A percentile compares a stretch with the other conserved stretches of the same genome.
phyloP scores from a whole-genome alignment of 1,284 basidiomycete genomes.

The Cryptococcus neoformans region DNA sequence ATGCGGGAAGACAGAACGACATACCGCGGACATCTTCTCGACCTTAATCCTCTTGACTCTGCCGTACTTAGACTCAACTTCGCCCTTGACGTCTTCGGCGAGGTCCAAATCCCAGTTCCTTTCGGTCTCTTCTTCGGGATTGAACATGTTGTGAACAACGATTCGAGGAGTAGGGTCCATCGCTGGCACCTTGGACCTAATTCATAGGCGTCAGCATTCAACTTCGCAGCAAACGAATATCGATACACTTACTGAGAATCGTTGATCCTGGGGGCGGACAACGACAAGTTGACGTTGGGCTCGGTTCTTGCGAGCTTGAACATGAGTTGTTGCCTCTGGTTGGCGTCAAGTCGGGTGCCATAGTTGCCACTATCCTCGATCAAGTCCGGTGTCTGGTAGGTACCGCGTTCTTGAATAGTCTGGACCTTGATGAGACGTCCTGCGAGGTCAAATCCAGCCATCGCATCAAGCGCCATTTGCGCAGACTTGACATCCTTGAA shows the following conservation, averaged over 20 bases:
- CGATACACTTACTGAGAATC: not conserved
- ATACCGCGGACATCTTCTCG: slow-evolving; percentile 86
- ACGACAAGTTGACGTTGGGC: slow-evolving; percentile 12
- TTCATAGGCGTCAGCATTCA: slow-evolving; percentile 26
- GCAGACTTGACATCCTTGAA: slow-evolving; percentile 88
- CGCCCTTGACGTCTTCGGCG: slow-evolving; percentile 90
- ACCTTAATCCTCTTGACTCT: slow-evolving; percentile 82
- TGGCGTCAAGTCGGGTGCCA: slow-evolving; percentile 84
- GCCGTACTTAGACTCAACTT: slow-evolving; percentile 91
- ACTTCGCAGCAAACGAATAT: not conserved
- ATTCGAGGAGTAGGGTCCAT: slow-evolving; percentile 77
- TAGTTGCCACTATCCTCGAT: slow-evolving; percentile 33
- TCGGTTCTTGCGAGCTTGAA: slow-evolving; percentile 87
- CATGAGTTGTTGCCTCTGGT: slow-evolving; percentile 95
- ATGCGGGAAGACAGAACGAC: slow-evolving; percentile 19
- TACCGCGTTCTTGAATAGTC: slow-evolving; percentile 76
- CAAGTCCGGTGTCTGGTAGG: slow-evolving; percentile 17
- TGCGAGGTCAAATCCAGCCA: slow-evolving; percentile 97
- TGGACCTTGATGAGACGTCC: slow-evolving; percentile 85
- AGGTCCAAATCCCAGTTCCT: slow-evolving; percentile 95
- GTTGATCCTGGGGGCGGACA: slow-evolving; percentile 9
- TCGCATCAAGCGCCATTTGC: slow-evolving; percentile 92
- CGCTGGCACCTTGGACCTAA: slow-evolving; percentile 49
- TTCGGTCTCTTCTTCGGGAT: slow-evolving; percentile 95
- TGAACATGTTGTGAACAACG: slow-evolving; percentile 92